phyloP scores from a whole-genome alignment of 768 basidiomycete species.

The Leucocoprinus leucothites region DNA sequence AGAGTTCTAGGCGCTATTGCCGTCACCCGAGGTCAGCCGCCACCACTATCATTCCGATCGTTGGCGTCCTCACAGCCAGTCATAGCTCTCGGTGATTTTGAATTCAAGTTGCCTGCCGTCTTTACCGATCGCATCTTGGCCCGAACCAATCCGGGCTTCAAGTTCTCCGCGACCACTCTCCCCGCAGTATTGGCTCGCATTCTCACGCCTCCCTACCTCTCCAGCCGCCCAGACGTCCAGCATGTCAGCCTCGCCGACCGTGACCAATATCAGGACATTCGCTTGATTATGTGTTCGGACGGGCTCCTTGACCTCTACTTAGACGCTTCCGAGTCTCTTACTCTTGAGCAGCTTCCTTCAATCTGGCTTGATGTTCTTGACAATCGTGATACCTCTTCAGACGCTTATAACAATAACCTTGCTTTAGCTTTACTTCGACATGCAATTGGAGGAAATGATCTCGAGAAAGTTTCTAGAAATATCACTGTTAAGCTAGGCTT shows the following conservation, averaged over 20 bases:
- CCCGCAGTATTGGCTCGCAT: conserved; percentile 43
- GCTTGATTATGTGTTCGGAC: conserved; percentile 49
- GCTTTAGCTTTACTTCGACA: conserved; percentile 42
- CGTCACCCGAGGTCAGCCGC: conserved; percentile 47
- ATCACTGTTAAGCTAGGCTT: conserved; percentile 45
- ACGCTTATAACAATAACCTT: conserved; percentile 19
- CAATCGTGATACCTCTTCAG: conserved; percentile 14
- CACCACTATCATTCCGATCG: not conserved
- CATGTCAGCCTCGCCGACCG: conserved; percentile 31
- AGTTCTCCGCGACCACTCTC: conserved; percentile 28
- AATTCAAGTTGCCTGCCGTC: conserved; percentile 47
- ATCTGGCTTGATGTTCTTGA: conserved; percentile 31
- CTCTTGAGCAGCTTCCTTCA: conserved; percentile 25
- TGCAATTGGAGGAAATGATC: conserved; percentile 41
- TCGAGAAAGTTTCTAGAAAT: conserved; percentile 37
- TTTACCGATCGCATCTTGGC: conserved; percentile 48
- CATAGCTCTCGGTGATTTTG: conserved; percentile 51
- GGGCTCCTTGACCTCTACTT: conserved; percentile 47
- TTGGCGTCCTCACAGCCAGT: not conserved
- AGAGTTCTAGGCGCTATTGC: conserved; percentile 55
- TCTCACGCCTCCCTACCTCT: conserved; percentile 52
- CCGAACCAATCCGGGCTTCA: conserved; percentile 36
- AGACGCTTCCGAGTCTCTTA: conserved; percentile 20
- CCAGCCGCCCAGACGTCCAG: conserved; percentile 38
- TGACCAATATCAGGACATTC: conserved; percentile 16